A percentile compares a stretch with the other conserved stretches of the same genome.
Evolutionary conservation across 1,284 basidiomycete genomes (phyloP).

Genomic region (Pseudozyma hubeiensis): DNA sequence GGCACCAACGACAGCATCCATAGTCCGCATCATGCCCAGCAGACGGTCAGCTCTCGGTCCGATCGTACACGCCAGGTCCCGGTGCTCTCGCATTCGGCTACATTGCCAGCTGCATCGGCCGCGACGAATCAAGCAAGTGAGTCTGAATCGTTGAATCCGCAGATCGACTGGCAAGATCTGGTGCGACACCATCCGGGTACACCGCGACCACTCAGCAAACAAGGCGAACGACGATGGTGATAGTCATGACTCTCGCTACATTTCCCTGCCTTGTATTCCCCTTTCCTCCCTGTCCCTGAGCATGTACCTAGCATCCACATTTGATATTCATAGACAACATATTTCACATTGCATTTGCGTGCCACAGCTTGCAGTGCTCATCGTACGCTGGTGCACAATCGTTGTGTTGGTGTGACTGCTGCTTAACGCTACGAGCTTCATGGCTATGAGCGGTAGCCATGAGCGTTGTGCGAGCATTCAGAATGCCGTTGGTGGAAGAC

Average conservation of each 20-base stretch:
- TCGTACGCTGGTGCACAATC: too few relatives aligned
- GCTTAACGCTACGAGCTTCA: too few relatives aligned
- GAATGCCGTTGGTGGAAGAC: too few relatives aligned
- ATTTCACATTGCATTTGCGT: too few relatives aligned
- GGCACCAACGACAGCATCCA: slow-evolving; percentile 39
- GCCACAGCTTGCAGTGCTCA: too few relatives aligned
- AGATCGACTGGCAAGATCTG: slow-evolving; percentile 31
- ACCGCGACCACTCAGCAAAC: background rate
- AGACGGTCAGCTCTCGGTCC: background rate
- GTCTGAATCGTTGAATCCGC: slow-evolving; percentile 26
- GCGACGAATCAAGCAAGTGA: background rate
- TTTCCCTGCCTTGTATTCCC: background rate
- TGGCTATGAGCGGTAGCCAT: too few relatives aligned
- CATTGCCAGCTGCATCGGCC: background rate
- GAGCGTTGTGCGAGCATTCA: too few relatives aligned
- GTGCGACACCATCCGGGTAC: slow-evolving; percentile 15
- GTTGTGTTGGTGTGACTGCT: too few relatives aligned
- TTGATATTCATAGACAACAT: too few relatives aligned
- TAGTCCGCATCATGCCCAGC: slow-evolving; percentile 12
- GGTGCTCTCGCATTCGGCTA: background rate
- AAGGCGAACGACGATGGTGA: slow-evolving; percentile 22
- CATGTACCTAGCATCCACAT: slow-evolving; percentile 11
- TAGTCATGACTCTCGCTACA: too few relatives aligned
- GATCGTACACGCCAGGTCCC: background rate
- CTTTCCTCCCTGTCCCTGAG: background rate